These are phyloP conservation scores for Penicillium freii DNA, from an alignment of 2,329 filamentous ascomycete species.

Conservation along the genomic window DNA sequence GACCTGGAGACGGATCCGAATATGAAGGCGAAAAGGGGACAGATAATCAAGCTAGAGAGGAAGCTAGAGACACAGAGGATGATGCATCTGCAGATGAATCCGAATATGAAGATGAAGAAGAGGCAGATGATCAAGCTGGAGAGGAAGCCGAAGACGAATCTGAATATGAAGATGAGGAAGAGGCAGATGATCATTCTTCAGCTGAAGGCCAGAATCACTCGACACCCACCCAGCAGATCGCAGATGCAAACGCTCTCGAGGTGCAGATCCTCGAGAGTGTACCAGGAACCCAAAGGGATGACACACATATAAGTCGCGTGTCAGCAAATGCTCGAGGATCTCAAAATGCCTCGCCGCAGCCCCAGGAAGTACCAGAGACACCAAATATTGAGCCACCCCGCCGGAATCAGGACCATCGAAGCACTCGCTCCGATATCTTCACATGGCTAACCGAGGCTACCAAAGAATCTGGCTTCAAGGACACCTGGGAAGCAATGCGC, in stretches of 20 bases:
- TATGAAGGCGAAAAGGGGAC: background rate
- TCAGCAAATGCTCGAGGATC: background rate
- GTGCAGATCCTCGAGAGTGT: background rate
- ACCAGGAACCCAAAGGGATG: background rate
- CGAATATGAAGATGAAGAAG: background rate
- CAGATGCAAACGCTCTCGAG: background rate
- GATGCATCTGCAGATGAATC: background rate
- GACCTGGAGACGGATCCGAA: background rate
- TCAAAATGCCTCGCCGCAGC: background rate
- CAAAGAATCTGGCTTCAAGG: slow-evolving; percentile 6
- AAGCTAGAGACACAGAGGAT: background rate
- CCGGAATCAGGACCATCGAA: background rate
- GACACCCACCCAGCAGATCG: background rate
- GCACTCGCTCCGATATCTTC: background rate
- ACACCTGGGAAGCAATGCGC: slow-evolving; percentile 1
- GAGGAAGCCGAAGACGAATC: background rate
- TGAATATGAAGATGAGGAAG: background rate
- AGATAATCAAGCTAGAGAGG: too few relatives aligned
- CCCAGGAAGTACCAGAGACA: background rate
- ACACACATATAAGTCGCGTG: background rate
- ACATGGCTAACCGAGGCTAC: slow-evolving; percentile 1
- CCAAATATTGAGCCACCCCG: background rate
- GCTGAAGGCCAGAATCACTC: background rate
- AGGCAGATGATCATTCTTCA: background rate
- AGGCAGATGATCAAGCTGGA: background rate